A percentile compares a stretch with the other conserved stretches of the same genome.
phyloP scores from a whole-genome alignment of 805 yeast genomes.

The Wickerhamiella siamensis region DNA sequence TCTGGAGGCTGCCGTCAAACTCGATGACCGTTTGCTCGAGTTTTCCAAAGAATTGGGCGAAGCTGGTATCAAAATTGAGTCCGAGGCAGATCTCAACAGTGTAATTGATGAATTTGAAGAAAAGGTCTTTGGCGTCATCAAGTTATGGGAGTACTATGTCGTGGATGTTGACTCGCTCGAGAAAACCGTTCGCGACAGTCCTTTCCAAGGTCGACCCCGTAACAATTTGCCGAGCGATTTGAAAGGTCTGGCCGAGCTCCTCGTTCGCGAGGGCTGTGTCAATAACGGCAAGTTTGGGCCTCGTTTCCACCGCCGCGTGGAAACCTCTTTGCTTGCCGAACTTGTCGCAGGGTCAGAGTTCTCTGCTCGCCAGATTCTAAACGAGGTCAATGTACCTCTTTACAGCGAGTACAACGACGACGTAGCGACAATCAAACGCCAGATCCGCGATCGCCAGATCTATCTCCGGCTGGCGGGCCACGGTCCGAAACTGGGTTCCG shows the following conservation, averaged over 20 bases:
- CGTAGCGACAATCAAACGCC: conserved; percentile 44
- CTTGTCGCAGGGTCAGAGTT: conserved; percentile 29
- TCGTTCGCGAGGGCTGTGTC: conserved; percentile 30
- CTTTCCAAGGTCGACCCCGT: conserved; percentile 32
- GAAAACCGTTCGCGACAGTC: conserved; percentile 17
- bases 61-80: conserved; percentile 38
- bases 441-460: conserved; percentile 60
- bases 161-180: conserved; percentile 39
- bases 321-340: conserved; percentile 36
- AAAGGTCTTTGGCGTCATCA: conserved; percentile 45
- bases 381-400: conserved; percentile 62
- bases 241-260: conserved; percentile 32
- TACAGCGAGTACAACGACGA: conserved; percentile 70
- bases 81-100: conserved; percentile 49
- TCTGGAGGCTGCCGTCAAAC: conserved; percentile 65
- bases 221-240: conserved; percentile 24
- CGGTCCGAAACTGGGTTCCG: conserved; percentile 66
- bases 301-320: conserved; percentile 42
- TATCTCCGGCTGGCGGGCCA: conserved; percentile 61
- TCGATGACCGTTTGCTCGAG: conserved; percentile 53
- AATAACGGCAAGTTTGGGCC: conserved; percentile 31
- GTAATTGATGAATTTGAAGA: conserved; percentile 35
- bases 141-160: conserved; percentile 82
- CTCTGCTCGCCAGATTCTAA: conserved; percentile 34
- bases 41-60: conserved; percentile 45